phyloP scores from a whole-genome alignment of 2,329 filamentous ascomycete species.

The Colletotrichum spaethianum region DNA sequence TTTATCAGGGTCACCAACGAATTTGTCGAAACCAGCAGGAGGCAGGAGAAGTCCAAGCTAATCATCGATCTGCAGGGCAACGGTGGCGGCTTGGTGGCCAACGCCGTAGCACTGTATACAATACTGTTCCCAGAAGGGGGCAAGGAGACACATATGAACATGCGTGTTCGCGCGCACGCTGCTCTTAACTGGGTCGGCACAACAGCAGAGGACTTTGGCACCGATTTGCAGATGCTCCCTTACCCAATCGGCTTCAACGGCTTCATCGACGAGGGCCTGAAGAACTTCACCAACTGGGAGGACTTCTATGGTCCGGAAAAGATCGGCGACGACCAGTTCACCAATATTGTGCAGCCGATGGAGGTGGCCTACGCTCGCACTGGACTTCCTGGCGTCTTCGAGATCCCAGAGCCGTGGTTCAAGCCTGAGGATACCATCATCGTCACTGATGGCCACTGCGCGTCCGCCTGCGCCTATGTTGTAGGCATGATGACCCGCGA shows the following conservation, averaged over 20 bases:
- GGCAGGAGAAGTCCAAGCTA: slow-evolving; percentile 68
- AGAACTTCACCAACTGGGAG: slow-evolving; percentile 50
- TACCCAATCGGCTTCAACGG: slow-evolving; percentile 42
- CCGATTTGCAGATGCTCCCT: slow-evolving; percentile 2
- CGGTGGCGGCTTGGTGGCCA: slow-evolving; percentile 63
- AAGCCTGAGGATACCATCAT: slow-evolving; percentile 47
- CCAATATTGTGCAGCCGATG: slow-evolving; percentile 45
- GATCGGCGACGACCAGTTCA: slow-evolving; percentile 54
- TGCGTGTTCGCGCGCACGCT: slow-evolving; percentile 37
- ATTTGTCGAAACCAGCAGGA: slow-evolving; percentile 62
- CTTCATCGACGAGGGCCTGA: slow-evolving; percentile 25
- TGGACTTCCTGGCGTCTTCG: slow-evolving; percentile 19
- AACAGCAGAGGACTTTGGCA: neutral
- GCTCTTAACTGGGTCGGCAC: slow-evolving; percentile 34
- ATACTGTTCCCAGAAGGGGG: slow-evolving; percentile 28
- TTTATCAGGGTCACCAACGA: slow-evolving; percentile 12
- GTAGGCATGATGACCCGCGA: slow-evolving; percentile 62
- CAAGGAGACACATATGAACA: slow-evolving; percentile 23
- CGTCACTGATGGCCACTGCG: slow-evolving; percentile 45
- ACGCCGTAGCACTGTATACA: slow-evolving; percentile 30
- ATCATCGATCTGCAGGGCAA: slow-evolving; percentile 76
- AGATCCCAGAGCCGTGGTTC: slow-evolving; percentile 48
- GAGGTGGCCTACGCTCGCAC: neutral
- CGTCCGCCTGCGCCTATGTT: slow-evolving; percentile 44
- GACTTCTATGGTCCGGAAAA: slow-evolving; percentile 57